These are phyloP conservation scores for Pseudovirgaria hyperparasitica DNA, from an alignment of 2,329 filamentous ascomycete species.

Conservation along the genomic window DNA sequence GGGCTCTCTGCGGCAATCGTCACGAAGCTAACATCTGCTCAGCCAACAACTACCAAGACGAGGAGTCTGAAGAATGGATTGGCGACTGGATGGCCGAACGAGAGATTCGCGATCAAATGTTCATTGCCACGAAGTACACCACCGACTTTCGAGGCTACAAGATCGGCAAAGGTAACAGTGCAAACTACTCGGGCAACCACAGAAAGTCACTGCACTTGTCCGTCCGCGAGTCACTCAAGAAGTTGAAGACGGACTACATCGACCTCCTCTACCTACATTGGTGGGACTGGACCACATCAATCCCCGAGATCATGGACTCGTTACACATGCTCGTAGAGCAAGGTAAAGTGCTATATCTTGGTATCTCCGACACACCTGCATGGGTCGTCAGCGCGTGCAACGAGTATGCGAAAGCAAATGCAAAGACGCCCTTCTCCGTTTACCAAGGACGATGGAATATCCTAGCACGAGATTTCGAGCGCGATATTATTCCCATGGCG, in stretches of 20 bases:
- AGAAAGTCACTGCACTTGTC: constrained; percentile 1
- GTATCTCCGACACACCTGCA: constrained; percentile 31
- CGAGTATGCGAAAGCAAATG: constrained; percentile 26
- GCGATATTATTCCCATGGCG: constrained; percentile 34
- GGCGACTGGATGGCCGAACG: constrained; percentile 31
- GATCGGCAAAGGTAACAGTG: constrained; percentile 9
- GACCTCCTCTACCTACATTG: constrained; percentile 29
- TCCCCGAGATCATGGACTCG: constrained; percentile 31
- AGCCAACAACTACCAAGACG: constrained; percentile 26
- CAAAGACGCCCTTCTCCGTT: constrained; percentile 25
- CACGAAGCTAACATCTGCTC: background rate
- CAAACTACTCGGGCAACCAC: constrained; percentile 2
- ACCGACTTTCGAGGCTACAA: constrained; percentile 16
- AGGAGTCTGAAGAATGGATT: constrained; percentile 29
- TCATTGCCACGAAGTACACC: constrained; percentile 30
- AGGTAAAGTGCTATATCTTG: constrained; percentile 33
- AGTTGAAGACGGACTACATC: constrained; percentile 26
- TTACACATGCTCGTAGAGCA: constrained; percentile 28
- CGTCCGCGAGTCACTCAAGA: constrained; percentile 9
- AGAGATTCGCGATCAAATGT: constrained; percentile 25
- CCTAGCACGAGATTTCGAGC: constrained; percentile 30
- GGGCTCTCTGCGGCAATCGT: background rate
- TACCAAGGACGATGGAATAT: constrained; percentile 31
- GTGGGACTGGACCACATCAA: constrained; percentile 30
- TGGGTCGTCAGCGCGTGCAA: constrained; percentile 22